Evolutionary conservation across 2,329 filamentous ascomycete species (phyloP).

Genomic region (Penicillium sp.): DNA sequence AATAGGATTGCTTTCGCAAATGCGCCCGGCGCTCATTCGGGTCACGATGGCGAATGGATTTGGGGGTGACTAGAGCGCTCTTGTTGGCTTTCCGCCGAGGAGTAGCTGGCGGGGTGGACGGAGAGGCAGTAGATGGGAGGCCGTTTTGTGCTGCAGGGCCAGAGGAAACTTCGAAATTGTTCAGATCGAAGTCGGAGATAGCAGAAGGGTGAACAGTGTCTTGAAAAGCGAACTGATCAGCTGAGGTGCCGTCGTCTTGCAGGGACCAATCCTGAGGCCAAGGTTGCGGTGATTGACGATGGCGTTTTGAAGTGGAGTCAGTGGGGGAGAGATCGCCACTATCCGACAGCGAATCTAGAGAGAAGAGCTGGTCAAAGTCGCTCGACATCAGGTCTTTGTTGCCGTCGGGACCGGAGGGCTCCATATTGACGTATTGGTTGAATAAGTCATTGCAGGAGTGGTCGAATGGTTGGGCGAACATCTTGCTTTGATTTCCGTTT

Average conservation of each 20-base stretch:
- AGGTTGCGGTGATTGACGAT: constrained; percentile 51
- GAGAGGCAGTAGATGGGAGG: constrained; percentile 32
- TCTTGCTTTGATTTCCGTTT: constrained; percentile 55
- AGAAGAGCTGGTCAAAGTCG: constrained; percentile 58
- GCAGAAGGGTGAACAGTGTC: constrained; percentile 44
- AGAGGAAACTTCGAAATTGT: constrained; percentile 38
- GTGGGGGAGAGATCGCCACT: constrained; percentile 56
- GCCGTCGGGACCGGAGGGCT: constrained; percentile 55
- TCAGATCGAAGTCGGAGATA: constrained; percentile 36
- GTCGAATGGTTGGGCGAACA: constrained; percentile 52
- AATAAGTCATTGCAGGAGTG: constrained; percentile 66
- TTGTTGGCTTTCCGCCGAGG: constrained; percentile 42
- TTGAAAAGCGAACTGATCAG: constrained; percentile 38
- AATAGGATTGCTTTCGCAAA: constrained; percentile 49
- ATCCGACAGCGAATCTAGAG: constrained; percentile 54
- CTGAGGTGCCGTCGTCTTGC: constrained; percentile 53
- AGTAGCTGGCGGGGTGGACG: constrained; percentile 43
- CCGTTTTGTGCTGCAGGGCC: constrained; percentile 24
- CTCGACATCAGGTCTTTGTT: constrained; percentile 55
- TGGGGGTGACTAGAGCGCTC: constrained; percentile 43
- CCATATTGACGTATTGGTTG: constrained; percentile 66
- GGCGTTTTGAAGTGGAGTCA: constrained; percentile 50
- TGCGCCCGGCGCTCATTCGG: constrained; percentile 44
- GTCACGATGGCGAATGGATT: constrained; percentile 45
- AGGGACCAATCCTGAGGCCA: constrained; percentile 60